A percentile compares a stretch with the other conserved stretches of the same genome.
phyloP scores from a whole-genome alignment of 2,329 filamentous ascomycete genomes.

The Endothia cerciana region DNA sequence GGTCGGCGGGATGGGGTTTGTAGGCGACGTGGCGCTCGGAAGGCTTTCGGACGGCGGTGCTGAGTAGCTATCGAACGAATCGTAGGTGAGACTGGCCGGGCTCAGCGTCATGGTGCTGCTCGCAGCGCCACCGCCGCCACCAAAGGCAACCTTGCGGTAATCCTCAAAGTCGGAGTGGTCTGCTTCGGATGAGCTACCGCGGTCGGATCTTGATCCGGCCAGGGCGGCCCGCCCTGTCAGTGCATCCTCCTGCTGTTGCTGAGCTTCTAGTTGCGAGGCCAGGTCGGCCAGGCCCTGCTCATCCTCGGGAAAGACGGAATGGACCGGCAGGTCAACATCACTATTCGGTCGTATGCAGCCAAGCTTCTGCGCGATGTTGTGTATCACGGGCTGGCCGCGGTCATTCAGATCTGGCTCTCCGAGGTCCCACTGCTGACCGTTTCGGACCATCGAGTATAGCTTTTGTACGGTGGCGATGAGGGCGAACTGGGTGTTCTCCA shows the following conservation, averaged over 20 bases:
- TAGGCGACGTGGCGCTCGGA: slow-evolving; percentile 39
- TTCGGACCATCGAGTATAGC: slow-evolving; percentile 66
- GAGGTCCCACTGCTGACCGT: slow-evolving; percentile 61
- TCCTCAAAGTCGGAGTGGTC: slow-evolving; percentile 62
- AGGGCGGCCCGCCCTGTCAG: slow-evolving; percentile 39
- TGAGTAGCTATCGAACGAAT: slow-evolving; percentile 45
- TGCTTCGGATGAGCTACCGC: slow-evolving; percentile 58
- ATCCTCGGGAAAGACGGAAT: slow-evolving; percentile 64
- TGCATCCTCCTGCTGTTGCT: slow-evolving; percentile 46
- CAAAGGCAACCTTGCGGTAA: slow-evolving; percentile 55
- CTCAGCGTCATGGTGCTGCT: slow-evolving; percentile 51
- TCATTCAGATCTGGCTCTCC: slow-evolving; percentile 68
- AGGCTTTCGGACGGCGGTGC: slow-evolving; percentile 35
- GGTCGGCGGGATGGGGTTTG: slow-evolving; percentile 30
- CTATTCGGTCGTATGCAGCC: slow-evolving; percentile 66
- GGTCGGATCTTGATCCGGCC: slow-evolving; percentile 48
- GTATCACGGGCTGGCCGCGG: slow-evolving; percentile 64
- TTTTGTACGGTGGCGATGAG: slow-evolving; percentile 68
- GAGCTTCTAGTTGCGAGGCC: slow-evolving; percentile 56
- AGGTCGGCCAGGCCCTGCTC: slow-evolving; percentile 61
- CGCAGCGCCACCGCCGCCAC: slow-evolving; percentile 43
- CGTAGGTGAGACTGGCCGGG: slow-evolving; percentile 56
- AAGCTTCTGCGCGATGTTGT: slow-evolving; percentile 67
- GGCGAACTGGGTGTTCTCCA: slow-evolving; percentile 68
- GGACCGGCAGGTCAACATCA: slow-evolving; percentile 61